phyloP scores from a whole-genome alignment of 306 rosid species.

The Casuarina equisetifolia region DNA sequence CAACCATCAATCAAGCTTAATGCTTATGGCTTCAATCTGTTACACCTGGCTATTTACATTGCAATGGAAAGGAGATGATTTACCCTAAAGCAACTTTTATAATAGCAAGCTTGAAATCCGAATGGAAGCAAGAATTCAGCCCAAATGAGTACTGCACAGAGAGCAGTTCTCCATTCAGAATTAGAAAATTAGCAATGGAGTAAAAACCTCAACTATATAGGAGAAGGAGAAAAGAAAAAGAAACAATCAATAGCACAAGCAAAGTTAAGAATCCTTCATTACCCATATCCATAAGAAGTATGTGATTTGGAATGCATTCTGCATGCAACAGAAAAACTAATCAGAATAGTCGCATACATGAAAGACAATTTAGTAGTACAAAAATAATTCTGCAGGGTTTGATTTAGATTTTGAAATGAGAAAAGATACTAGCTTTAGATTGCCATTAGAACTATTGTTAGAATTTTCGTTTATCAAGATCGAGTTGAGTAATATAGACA shows the following conservation, averaged over 20 bases:
- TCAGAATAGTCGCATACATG: conserved; percentile 21
- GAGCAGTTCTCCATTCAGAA: conserved; percentile 20
- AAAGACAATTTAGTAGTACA: conserved; percentile 5
- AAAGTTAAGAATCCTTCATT: conserved; percentile 27
- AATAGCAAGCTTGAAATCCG: conserved; percentile 49
- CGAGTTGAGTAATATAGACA: neutral
- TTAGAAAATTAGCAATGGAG: conserved; percentile 11
- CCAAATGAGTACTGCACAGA: conserved; percentile 75
- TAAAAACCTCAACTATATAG: neutral
- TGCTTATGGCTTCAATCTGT: conserved; percentile 4
- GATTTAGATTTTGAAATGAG: neutral
- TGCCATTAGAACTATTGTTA: neutral
- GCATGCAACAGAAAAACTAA: conserved; percentile 41
- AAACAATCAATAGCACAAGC: conserved; percentile 9
- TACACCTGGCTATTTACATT: neutral
- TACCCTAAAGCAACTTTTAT: conserved; percentile 65
- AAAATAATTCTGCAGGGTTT: neutral
- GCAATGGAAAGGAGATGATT: conserved; percentile 1
- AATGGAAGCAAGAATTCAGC: conserved; percentile 68
- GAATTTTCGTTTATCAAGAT: neutral
- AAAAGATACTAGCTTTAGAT: neutral
- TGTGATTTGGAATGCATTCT: conserved; percentile 88
- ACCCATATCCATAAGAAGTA: conserved; percentile 87
- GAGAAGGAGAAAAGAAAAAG: neutral
- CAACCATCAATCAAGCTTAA: neutral